Conservation (phyloP, 768 basidiomycete genomes). For the Leccinum truebloodii region DNA sequence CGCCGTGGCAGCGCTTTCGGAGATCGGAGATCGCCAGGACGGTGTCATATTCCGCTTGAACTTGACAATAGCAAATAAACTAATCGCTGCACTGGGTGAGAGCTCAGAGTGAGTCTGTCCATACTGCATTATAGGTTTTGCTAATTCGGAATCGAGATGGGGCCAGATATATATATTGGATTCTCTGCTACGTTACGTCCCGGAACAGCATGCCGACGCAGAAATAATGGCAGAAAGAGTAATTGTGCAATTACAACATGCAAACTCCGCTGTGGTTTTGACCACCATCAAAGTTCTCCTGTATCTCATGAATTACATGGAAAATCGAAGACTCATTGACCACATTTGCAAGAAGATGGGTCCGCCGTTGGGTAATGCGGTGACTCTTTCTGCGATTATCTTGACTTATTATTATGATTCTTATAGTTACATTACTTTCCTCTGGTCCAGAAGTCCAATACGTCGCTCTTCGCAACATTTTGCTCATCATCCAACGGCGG, state of each 20-base stretch:
- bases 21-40: conserved; percentile 93
- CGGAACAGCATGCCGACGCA: conserved; percentile 83
- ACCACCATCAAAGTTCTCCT: conserved; percentile 96
- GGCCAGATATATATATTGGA: conserved; percentile 98
- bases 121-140: conserved; percentile 2
- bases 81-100: conserved; percentile 88
- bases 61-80: conserved; percentile 81
- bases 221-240: conserved; percentile 96
- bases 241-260: conserved; percentile 90
- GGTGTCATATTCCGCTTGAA: conserved; percentile 93
- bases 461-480: conserved; percentile 93
- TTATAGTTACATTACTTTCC: conserved; percentile 85
- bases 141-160: conserved; percentile 63
- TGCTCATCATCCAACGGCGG: conserved; percentile 94
- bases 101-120: conserved; percentile 85
- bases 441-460: conserved; percentile 99
- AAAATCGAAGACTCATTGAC: conserved; percentile 80
- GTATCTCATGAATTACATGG: conserved; percentile 99
- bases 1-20: conserved; percentile 94
- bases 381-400: neutral
- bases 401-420: conserved; percentile 5
- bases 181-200: conserved; percentile 91
- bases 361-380: conserved; percentile 78
- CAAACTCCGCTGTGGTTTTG: conserved; percentile 98
- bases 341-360: conserved; percentile 97